Base-by-base conservation (phyloP, 805 yeast species). In the Monosporozyma aerobia region DNA sequence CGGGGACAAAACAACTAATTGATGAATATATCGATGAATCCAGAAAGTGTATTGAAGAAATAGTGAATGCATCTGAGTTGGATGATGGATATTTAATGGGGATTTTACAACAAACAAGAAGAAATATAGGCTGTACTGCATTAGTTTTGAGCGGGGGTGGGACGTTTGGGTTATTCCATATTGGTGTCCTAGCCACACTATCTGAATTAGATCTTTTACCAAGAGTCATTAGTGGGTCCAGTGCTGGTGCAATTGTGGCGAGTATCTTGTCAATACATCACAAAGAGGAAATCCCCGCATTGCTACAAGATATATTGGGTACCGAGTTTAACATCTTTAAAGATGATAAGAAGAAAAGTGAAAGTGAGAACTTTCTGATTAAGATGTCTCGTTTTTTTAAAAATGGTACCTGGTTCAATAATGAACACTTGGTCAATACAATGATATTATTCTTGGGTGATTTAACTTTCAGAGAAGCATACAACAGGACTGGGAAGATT, bases 241-340 rank as follows among this genome's bases (percentile, higher is more conserved):
- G 96, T 19, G 95, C 97, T 0, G 99, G 99, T 16, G 89, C 96
- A 0, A 90, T 92, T 49, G 82, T 92, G 48, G 97, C 97, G 10
- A 79, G 95, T 47, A 80, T 92, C n/a, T 72, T 92, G 45, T 87
- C 96, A 62, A 82, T 85, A 10, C 87, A 85, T 62, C 77, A 83
- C n/a, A 82, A 83, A 51, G 85, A 80, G 30, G 97, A 90, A 67
- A 74, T 82, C 1, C 63, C 73, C n/a, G 76, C 69, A 2, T 64
- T 87, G 19, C 68, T 90, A 51, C 74, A 69, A 33, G 59, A 68
- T 19, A 70, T 76, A 13, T 60, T 75, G 35, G 69, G 68, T 16
- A 64, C 61, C 27, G 73, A 73, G 14, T 76, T 79, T 53, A 68
- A 72, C 52, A 78, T 81, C n/a, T 80, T 90, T 50, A 79, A 83